A percentile compares a stretch with the other conserved stretches of the same genome.
Conservation (phyloP, 2,329 filamentous ascomycete species). For the Aspergillus piperis region DNA sequence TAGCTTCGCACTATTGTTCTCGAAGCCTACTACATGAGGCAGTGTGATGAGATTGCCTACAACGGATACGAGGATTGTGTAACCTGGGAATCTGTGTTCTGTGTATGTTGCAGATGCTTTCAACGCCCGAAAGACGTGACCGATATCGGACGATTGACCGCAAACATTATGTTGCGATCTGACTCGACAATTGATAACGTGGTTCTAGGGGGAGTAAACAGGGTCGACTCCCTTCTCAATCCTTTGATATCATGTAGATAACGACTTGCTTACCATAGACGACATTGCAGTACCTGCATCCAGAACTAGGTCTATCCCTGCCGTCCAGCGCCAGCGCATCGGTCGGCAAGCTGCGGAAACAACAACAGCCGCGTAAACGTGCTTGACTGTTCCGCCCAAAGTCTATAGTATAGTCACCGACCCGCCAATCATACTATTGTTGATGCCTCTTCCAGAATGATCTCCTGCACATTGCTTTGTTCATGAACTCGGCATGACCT, state of each 20-base stretch:
- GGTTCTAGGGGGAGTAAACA: too few species aligned
- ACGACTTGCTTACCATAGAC: neutral
- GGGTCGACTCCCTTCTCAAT: too few species aligned
- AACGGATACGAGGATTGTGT: slow-evolving; percentile 1
- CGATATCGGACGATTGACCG: neutral
- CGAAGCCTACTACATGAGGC: neutral
- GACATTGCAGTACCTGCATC: neutral
- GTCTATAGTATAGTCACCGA: neutral
- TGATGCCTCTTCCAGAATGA: neutral
- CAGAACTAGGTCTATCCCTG: neutral
- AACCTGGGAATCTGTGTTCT: neutral
- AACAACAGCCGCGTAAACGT: neutral
- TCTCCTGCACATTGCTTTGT: too few species aligned
- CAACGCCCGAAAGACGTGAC: neutral
- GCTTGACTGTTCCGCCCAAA: neutral
- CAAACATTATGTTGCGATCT: neutral
- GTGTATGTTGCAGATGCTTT: neutral
- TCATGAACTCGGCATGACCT: too few species aligned
- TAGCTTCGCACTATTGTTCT: neutral
- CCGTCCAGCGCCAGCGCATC: neutral
- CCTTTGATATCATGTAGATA: too few species aligned
- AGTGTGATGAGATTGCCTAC: neutral
- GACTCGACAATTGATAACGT: too few species aligned
- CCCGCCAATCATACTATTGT: neutral
- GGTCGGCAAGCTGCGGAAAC: neutral